phyloP scores from a whole-genome alignment of 768 basidiomycete species.

The Lentinula sp. region DNA sequence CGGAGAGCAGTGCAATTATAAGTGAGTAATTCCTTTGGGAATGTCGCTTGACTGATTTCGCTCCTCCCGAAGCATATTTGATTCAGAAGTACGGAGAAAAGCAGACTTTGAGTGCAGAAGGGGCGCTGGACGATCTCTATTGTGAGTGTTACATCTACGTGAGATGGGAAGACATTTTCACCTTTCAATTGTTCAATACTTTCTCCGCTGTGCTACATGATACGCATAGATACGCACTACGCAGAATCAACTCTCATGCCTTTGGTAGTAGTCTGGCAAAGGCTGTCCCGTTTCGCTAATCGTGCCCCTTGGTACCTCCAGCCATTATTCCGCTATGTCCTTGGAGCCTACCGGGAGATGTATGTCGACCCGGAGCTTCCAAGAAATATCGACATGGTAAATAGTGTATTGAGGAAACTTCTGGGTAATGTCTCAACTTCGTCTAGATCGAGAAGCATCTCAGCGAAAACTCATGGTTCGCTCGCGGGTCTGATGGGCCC shows the following conservation, averaged over 20 bases:
- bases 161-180: not conserved
- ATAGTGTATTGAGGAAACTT: not conserved
- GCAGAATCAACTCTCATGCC: slow-evolving; percentile 38
- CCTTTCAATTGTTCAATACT: not conserved
- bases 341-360: not conserved
- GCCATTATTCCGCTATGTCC: not conserved
- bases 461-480: slow-evolving; percentile 1
- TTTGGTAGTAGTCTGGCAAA: slow-evolving; percentile 14
- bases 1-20: slow-evolving; percentile 35
- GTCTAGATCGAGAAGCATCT: not conserved
- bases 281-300: not conserved
- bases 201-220: not conserved
- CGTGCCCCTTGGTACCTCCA: not conserved
- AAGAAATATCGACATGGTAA: not conserved
- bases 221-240: slow-evolving; percentile 28
- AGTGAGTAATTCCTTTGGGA: slow-evolving; percentile 18
- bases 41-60: slow-evolving; percentile 7
- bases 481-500: not conserved
- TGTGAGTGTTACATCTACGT: slow-evolving; percentile 17
- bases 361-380: not conserved
- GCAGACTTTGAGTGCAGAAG: slow-evolving; percentile 18
- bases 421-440: not conserved
- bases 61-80: slow-evolving; percentile 29
- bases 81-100: slow-evolving; percentile 32
- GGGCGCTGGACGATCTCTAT: slow-evolving; percentile 29